Base-by-base conservation (phyloP, 352 stramenopile species). In the Phytophthora aleatoria region DNA sequence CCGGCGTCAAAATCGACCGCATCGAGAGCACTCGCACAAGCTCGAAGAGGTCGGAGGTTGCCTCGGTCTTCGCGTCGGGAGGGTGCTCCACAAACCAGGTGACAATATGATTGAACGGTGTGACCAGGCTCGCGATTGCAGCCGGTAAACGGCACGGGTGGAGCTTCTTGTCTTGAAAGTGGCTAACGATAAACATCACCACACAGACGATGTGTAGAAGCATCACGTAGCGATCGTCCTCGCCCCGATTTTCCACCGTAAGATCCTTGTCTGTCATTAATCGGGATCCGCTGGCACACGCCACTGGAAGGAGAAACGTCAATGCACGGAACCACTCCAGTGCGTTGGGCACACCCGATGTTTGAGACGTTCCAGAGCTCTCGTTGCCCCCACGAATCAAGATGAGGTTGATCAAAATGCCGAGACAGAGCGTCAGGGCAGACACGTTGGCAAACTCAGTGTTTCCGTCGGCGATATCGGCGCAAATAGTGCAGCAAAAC, bases 201-300 rank as follows among this genome's bases (percentile, higher is more conserved):
- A 91, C 76, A 57, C 79, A 92, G 3, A 82, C 64, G 1, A 87
- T 62, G 50, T 95, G 87, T 38, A 95, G 68, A 38, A 94, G 64
- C 83, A 94, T 85, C 8, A 91, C 73, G 50, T 91, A 94, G 20
- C 73, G 76, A 44, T 95, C 87, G 41, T 95, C 87, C 64, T 92
- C 83, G 28, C 83, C 81, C 5, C 81, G 77, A 53, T 69, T 74
- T 62, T 89, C 76, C 16, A 68, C 54, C 15, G 66, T 74, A 10
- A 91, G 57, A 15, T 74, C 57, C n/a, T 74, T 60, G 47, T 94
- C 73, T 4, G 45, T 56, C 61, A 77, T 73, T 41, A 94, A 65
- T 15, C 73, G 69, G 1, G 69, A 77, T 39, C 81, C 80, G 38
- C 78, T 91, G 6, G 83, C 78, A 69, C 85, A 95, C 7, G 74